Percentiles rank a stretch among this genome's conserved stretches.
These are phyloP conservation scores for Apophysomyces ossiformis DNA, from an alignment of 371 early-diverging fungal species.

Conservation along the genomic window DNA sequence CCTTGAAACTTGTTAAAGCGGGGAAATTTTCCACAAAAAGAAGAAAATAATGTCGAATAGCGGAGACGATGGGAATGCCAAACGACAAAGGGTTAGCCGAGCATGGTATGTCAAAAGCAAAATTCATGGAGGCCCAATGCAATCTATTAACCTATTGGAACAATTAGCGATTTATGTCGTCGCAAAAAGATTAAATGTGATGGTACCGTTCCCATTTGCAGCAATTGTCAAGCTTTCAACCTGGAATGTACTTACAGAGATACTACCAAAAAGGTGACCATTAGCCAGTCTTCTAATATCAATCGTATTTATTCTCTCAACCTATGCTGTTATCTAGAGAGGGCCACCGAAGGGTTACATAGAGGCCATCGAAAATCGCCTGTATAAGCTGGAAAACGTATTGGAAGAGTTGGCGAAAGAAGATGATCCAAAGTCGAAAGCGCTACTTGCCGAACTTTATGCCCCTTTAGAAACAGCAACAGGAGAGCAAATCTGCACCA, in stretches of 20 bases:
- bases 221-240: constrained; percentile 47
- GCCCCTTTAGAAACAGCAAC: constrained; percentile 51
- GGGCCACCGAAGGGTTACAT: constrained; percentile 78
- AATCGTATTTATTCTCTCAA: background rate
- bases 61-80: constrained; percentile 25
- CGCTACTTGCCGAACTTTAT: constrained; percentile 60
- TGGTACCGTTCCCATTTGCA: constrained; percentile 58
- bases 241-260: constrained; percentile 51
- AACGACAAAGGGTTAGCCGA: constrained; percentile 52
- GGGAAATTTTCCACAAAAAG: constrained; percentile 5
- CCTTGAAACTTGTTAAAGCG: background rate
- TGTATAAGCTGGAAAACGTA: constrained; percentile 65
- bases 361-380: constrained; percentile 70
- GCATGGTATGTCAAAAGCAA: constrained; percentile 42
- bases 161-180: constrained; percentile 56
- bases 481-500: constrained; percentile 48
- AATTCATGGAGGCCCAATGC: too few relatives aligned
- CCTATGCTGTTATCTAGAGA: constrained; percentile 36
- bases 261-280: constrained; percentile 47
- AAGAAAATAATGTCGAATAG: constrained; percentile 20
- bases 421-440: constrained; percentile 57
- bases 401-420: constrained; percentile 57
- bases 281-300: background rate
- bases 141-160: too few relatives aligned
- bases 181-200: constrained; percentile 75